phyloP scores from a whole-genome alignment of 108 stramenopile species.

The Fragilaria crotonensis region DNA sequence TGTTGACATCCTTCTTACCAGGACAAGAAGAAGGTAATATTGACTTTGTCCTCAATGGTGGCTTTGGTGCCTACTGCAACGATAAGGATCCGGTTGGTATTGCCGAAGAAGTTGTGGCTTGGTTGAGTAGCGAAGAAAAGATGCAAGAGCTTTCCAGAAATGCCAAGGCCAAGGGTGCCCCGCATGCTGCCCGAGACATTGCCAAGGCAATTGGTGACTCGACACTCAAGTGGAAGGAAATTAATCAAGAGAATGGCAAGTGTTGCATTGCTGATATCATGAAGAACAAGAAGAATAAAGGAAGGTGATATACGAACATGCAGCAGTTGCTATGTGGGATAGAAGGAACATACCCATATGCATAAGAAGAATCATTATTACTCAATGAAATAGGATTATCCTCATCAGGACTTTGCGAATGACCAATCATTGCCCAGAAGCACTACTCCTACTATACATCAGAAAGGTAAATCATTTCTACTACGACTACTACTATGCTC shows the following conservation, averaged over 20 bases:
- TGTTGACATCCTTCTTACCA: slow-evolving; percentile 86
- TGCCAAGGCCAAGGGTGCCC: slow-evolving; percentile 56
- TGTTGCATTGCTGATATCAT: not conserved
- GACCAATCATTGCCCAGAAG: too few relatives aligned
- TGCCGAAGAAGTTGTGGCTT: slow-evolving; percentile 59
- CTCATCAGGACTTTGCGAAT: too few relatives aligned
- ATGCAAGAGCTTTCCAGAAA: slow-evolving; percentile 49
- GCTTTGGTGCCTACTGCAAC: slow-evolving; percentile 64
- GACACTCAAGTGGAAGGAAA: slow-evolving; percentile 55
- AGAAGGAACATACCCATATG: too few relatives aligned
- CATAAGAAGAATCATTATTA: too few relatives aligned
- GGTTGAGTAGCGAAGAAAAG: slow-evolving; percentile 55
- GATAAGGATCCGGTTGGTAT: slow-evolving; percentile 70
- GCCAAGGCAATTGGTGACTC: slow-evolving; percentile 68
- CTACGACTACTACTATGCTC: too few relatives aligned
- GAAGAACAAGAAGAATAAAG: not conserved
- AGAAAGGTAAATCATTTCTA: too few relatives aligned
- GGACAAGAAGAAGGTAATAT: slow-evolving; percentile 90
- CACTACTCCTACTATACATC: too few relatives aligned
- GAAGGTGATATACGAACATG: not conserved
- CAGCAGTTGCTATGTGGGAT: too few relatives aligned
- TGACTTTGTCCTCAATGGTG: slow-evolving; percentile 72
- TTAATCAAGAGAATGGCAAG: slow-evolving; percentile 29
- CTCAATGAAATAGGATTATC: too few relatives aligned
- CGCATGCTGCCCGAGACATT: slow-evolving; percentile 77